Evolutionary conservation across 2,329 filamentous ascomycete species (phyloP).

Genomic region (Fusarium sp.): DNA sequence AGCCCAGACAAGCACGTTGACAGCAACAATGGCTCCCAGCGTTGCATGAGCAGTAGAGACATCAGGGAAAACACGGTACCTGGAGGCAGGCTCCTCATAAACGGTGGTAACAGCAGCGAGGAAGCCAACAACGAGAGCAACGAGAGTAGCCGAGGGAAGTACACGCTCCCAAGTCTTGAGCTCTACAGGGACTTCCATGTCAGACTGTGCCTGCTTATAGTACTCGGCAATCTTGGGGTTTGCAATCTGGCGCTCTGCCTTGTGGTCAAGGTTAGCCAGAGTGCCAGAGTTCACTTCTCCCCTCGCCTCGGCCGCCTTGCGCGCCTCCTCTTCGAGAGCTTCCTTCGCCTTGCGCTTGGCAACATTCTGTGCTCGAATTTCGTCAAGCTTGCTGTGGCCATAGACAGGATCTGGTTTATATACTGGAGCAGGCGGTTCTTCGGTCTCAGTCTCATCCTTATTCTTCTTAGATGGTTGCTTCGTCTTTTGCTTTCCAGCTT

Average conservation of each 20-base stretch:
- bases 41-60: conserved; percentile 73
- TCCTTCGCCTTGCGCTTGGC: conserved; percentile 62
- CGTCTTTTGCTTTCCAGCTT: conserved; percentile 34
- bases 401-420: conserved; percentile 63
- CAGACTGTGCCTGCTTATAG: conserved; percentile 60
- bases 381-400: conserved; percentile 67
- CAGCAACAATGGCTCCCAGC: conserved; percentile 67
- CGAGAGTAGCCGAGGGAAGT: conserved; percentile 63
- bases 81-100: conserved; percentile 65
- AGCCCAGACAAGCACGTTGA: conserved; percentile 67
- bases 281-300: conserved; percentile 52
- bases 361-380: conserved; percentile 64
- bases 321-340: conserved; percentile 55
- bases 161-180: conserved; percentile 64
- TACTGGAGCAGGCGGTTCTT: conserved; percentile 19
- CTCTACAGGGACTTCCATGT: conserved; percentile 63
- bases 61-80: conserved; percentile 67
- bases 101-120: conserved; percentile 57
- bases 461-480: conserved; percentile 37
- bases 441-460: conserved; percentile 30
- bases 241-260: conserved; percentile 51
- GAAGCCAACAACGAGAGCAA: conserved; percentile 57
- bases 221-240: conserved; percentile 54
- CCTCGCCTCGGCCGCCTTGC: conserved; percentile 55
- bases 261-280: conserved; percentile 54